Evolutionary conservation across 495 filamentous ascomycete species (phyloP), one percentile per base, ranked within the genome.

Genomic region (Halenospora varia): DNA sequence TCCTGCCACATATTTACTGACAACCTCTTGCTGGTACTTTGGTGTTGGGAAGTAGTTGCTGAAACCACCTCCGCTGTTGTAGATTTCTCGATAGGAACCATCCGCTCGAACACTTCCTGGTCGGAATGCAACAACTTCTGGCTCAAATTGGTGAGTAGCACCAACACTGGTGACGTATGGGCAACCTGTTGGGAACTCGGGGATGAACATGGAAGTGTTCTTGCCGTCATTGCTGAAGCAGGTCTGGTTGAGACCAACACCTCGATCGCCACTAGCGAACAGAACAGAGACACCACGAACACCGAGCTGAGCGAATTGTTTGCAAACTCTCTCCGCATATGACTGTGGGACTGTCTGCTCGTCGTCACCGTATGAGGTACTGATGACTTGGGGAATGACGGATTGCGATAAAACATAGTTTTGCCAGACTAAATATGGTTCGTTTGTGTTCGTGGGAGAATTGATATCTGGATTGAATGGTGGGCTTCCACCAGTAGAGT

Each of bases 341-440:
- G 75, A 68, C 11, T 68, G 64, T 0, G 90, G 90, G 0, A 90
- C 81, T 24, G 75, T 77, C 63, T 86, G 71, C 67, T 88, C 86
- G 56, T 82, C 77, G 54, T 88, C 86, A 15, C 82, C 81, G 60
- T 96, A 96, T 22, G 84, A 88, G 50, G 85, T 89, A 11, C 82
- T 81, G 13, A 96, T 74, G 2, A 89, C 83, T 0, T 86, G 83
- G 0, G 91, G 90, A 1, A 96, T 73, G 48, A 88, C 74, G 0
- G 72, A 66, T 56, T 90, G 85, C 0, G 78, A 71, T 0, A 89
- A 69, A 4, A 96, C 69, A 64, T 85, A 88, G n/a, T 84, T 80
- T 23, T 93, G 76, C 62, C 88, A 89, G 40, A 90, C 85, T 2
- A 96, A 76, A 65, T 91, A 96, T 0, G 90, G 90, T 75, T 96